These are phyloP conservation scores for Hsuehochloa calcarea DNA, from an alignment of 176 grass and related monocot genomes.

Conservation along the genomic window DNA sequence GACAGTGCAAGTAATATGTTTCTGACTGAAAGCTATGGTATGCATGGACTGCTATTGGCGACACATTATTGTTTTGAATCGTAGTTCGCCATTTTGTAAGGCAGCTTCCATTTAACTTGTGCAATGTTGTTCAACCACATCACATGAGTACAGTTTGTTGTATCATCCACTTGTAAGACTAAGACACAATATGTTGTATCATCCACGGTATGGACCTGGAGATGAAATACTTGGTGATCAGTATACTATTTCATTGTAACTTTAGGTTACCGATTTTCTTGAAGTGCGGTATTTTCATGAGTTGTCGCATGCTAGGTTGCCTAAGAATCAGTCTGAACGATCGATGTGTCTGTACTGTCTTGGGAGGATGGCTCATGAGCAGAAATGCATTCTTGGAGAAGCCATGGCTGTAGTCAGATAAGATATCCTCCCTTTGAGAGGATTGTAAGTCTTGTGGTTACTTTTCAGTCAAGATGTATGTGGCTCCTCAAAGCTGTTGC, in stretches of 20 bases:
- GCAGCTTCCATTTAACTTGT: conserved; percentile 15
- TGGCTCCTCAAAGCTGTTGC: no score
- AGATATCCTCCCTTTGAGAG: background rate
- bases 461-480: background rate
- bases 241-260: background rate
- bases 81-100: conserved; percentile 30
- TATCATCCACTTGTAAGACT: background rate
- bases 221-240: background rate
- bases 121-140: conserved; percentile 4
- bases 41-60: conserved; percentile 18
- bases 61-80: background rate
- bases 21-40: conserved; percentile 13
- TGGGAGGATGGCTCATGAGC: no score
- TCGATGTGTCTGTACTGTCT: no score
- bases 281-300: background rate
- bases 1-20: conserved; percentile 51
- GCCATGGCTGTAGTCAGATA: background rate
- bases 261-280: background rate
- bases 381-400: background rate
- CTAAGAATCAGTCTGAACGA: background rate
- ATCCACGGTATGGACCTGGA: background rate
- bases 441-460: background rate
- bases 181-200: background rate
- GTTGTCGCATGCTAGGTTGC: background rate
- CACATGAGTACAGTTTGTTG: conserved; percentile 8